These are phyloP conservation scores for Coprinellus micaceus DNA, from an alignment of 768 basidiomycete genomes.

Conservation along the genomic window DNA sequence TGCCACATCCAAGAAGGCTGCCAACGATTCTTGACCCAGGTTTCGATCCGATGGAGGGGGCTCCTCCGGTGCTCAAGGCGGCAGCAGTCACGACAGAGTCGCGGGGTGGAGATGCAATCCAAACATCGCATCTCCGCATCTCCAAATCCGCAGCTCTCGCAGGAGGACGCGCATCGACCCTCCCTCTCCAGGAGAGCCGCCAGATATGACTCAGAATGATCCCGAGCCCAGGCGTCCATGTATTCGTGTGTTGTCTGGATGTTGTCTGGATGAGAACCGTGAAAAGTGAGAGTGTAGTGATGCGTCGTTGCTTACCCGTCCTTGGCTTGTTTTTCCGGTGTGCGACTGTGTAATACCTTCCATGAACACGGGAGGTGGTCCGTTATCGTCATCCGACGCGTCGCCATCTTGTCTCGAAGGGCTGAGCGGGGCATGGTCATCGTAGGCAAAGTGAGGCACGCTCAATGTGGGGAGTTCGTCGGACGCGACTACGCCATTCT, in stretches of 20 bases:
- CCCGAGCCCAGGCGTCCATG: background rate
- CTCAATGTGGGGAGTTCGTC: too few relatives aligned
- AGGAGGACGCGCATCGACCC: background rate
- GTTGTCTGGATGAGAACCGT: too few relatives aligned
- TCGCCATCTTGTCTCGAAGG: too few relatives aligned
- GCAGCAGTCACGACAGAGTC: background rate
- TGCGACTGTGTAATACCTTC: too few relatives aligned
- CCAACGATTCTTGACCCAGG: conserved; percentile 19
- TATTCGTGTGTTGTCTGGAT: background rate
- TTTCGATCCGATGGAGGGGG: conserved; percentile 18
- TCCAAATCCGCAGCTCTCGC: background rate
- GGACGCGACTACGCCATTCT: too few relatives aligned
- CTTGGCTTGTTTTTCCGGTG: too few relatives aligned
- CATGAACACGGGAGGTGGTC: too few relatives aligned
- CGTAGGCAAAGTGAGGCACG: too few relatives aligned
- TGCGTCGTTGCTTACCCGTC: too few relatives aligned
- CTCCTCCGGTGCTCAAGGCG: background rate
- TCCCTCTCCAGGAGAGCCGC: background rate
- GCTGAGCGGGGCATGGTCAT: too few relatives aligned
- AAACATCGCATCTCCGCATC: background rate
- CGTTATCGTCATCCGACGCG: too few relatives aligned
- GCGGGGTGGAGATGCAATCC: background rate
- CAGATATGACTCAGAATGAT: background rate
- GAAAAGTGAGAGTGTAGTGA: too few relatives aligned
- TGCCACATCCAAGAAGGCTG: conserved; percentile 13